Evolutionary conservation across 495 filamentous ascomycete species (phyloP), one percentile per base, ranked within the genome.

Genomic region (Neurospora sp.): DNA sequence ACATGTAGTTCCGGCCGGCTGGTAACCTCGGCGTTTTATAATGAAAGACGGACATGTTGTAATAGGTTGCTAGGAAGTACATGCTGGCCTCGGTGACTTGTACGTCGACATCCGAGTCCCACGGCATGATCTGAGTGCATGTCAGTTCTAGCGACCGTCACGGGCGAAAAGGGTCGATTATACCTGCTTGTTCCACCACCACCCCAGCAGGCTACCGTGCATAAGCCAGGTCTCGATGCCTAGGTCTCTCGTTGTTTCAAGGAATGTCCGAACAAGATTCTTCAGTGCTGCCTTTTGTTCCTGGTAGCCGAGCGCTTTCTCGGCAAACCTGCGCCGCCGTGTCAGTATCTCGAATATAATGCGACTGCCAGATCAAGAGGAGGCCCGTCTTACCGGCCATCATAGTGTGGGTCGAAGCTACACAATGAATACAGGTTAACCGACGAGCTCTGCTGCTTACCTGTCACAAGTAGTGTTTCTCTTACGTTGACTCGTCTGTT

Each of bases 81-180:
- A 93, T 84, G 4, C 88, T 90, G 39, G 87, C 79, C 42, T 85
- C 87, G n/a, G 87, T 87, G 20, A 93, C 86, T 77, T 93, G 91
- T 20, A 89, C 89, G 75, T 92, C 90, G 37, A 92, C 84, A 78
- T 92, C 90, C 86, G 88, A 90, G 77, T 93, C 90, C 91, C 90
- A 93, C 14, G 91, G 91, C 59, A 93, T 84, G 74, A 91, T 84
- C 87, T 90, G 40, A 6, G 7, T 39, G 20, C 6, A 40, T 74
- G 41, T 72, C 38, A 74, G 70, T 45, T 73, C 61, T 42, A 38
- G 7, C n/a, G 41, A 16, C 31, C 68, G 16, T 16, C 7, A 65
- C 31, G 42, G 39, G 27, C 41, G 35, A 22, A 22, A 37, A 5
- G 12, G 48, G 22, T 12, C n/a, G 8, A 6, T 10, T 71, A 6